Evolutionary conservation across 1,284 basidiomycete genomes (phyloP).

Genomic region (Cutaneotrichosporon sp.): DNA sequence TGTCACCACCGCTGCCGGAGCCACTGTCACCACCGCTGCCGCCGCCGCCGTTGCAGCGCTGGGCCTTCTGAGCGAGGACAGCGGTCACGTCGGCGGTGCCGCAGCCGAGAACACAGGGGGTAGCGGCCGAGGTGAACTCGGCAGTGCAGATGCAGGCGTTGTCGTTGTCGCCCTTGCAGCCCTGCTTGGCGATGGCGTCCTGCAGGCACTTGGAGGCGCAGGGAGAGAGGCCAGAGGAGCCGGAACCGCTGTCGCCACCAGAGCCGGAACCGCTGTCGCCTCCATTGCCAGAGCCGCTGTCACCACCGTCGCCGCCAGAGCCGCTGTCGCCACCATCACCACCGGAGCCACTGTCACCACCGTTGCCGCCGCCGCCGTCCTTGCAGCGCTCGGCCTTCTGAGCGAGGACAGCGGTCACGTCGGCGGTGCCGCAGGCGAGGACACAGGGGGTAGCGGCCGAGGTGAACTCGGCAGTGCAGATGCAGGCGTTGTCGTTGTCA

Average conservation of each 20-base stretch:
- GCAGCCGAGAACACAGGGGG: neutral
- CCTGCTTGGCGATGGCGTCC: conserved; percentile 1
- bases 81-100: conserved; percentile 8
- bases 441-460: conserved; percentile 4
- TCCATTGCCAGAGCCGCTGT: too few species aligned
- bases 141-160: conserved; percentile 11
- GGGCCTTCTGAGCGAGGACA: conserved; percentile 11
- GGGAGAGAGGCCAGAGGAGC: neutral
- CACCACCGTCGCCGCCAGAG: neutral
- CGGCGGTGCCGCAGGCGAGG: neutral
- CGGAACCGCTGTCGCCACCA: neutral
- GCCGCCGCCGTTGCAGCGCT: conserved; percentile 4
- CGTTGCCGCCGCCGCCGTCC: neutral
- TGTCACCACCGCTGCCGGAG: too few species aligned
- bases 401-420: conserved; percentile 2
- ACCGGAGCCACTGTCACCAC: neutral
- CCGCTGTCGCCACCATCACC: neutral
- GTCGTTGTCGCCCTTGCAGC: conserved; percentile 12
- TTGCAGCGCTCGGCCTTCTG: conserved; percentile 4
- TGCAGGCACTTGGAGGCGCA: neutral
- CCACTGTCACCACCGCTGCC: neutral
- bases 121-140: conserved; percentile 8
- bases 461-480: conserved; percentile 6
- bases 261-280: neutral
- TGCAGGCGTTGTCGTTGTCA: conserved; percentile 7